Percentiles rank a stretch among this genome's conserved stretches.
phyloP scores from a whole-genome alignment of 1,284 basidiomycete species.

The Inonotus obliquus region DNA sequence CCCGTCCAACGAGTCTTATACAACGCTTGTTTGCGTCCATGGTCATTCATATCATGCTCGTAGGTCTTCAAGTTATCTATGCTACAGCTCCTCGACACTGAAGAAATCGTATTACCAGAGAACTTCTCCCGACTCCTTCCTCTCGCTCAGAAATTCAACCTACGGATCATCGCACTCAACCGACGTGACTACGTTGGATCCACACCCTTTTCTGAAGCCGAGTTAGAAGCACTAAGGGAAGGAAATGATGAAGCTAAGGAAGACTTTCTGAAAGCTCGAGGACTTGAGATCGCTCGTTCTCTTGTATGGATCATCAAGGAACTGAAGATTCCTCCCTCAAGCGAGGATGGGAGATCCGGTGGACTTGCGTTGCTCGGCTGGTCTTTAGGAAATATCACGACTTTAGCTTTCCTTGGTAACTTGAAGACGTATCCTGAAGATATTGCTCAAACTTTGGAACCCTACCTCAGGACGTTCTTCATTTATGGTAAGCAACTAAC shows the following conservation, averaged over 20 bases:
- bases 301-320: slow-evolving; percentile 14
- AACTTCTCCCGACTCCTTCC: slow-evolving; percentile 11
- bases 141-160: slow-evolving; percentile 4
- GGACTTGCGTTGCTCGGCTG: slow-evolving; percentile 16
- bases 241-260: neutral
- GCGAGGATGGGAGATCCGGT: slow-evolving; percentile 5
- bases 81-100: neutral
- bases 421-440: neutral
- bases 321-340: slow-evolving; percentile 3
- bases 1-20: neutral
- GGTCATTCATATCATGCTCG: slow-evolving; percentile 10
- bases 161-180: slow-evolving; percentile 17
- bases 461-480: slow-evolving; percentile 11
- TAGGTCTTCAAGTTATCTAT: neutral
- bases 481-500: slow-evolving; percentile 13
- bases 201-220: slow-evolving; percentile 12
- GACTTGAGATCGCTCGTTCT: slow-evolving; percentile 17
- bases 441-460: neutral
- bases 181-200: slow-evolving; percentile 21
- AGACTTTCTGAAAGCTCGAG: slow-evolving; percentile 10
- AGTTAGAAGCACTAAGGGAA: slow-evolving; percentile 6
- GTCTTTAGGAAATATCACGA: slow-evolving; percentile 14
- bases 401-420: slow-evolving; percentile 11
- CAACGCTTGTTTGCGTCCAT: slow-evolving; percentile 14
- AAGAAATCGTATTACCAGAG: slow-evolving; percentile 1